Evolutionary conservation across 345 rosid species (phyloP).

Genomic region (Rhodomyrtus tomentosa): DNA sequence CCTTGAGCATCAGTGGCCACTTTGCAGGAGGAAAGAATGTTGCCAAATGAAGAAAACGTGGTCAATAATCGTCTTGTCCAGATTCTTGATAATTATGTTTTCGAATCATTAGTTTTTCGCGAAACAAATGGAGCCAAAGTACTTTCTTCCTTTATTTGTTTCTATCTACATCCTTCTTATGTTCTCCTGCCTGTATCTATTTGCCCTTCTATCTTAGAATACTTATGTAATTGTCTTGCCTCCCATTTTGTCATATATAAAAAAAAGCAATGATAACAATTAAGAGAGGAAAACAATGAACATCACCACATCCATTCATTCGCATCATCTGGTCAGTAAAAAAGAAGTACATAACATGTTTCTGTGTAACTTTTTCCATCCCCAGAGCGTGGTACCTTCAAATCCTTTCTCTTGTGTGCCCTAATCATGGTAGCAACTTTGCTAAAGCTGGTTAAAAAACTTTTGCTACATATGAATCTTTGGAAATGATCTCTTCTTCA

Average conservation of each 20-base stretch:
- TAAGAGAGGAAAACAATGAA: too few species aligned
- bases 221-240: too few species aligned
- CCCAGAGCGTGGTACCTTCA: neutral
- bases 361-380: neutral
- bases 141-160: too few species aligned
- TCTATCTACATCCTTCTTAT: too few species aligned
- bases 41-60: conserved; percentile 80
- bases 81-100: conserved; percentile 25
- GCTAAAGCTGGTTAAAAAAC: neutral
- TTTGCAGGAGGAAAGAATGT: conserved; percentile 70
- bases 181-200: too few species aligned
- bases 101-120: too few species aligned
- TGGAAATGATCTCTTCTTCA: neutral
- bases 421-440: neutral
- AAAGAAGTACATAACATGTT: neutral
- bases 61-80: conserved; percentile 78
- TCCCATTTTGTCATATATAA: too few species aligned
- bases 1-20: conserved; percentile 66
- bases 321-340: too few species aligned
- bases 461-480: neutral
- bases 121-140: too few species aligned
- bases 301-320: too few species aligned
- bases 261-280: too few species aligned
- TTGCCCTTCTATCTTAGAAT: too few species aligned
- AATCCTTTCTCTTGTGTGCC: neutral